Evolutionary conservation across 2,329 filamentous ascomycete genomes (phyloP).

Genomic region (Epichloe uncinata): DNA sequence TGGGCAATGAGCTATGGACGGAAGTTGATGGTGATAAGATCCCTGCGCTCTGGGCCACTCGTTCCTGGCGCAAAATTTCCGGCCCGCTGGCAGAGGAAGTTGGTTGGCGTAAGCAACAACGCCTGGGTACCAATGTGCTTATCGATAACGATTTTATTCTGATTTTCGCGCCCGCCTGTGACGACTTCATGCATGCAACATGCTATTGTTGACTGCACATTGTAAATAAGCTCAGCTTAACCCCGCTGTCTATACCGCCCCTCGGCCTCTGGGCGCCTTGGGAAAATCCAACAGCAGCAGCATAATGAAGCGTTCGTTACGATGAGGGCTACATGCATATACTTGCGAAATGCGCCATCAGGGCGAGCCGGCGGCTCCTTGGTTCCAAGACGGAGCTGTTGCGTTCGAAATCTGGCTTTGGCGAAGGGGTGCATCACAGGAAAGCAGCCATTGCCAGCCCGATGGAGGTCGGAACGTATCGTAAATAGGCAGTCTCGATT

Average conservation of each 20-base stretch:
- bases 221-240: background rate
- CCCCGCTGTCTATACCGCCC: background rate
- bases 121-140: background rate
- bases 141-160: conserved; percentile 5
- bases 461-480: background rate
- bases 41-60: background rate
- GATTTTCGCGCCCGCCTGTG: background rate
- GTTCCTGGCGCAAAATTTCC: conserved; percentile 12
- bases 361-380: conserved; percentile 1
- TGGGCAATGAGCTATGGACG: background rate
- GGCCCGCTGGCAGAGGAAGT: conserved; percentile 3
- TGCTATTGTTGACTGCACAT: background rate
- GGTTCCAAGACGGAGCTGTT: background rate
- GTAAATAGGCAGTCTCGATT: background rate
- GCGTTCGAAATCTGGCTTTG: background rate
- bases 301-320: conserved; percentile 8
- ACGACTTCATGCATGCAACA: background rate
- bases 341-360: conserved; percentile 9
- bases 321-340: conserved; percentile 10
- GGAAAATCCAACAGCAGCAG: background rate
- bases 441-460: background rate
- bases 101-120: background rate
- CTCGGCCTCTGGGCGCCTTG: background rate
- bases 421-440: conserved; percentile 4
- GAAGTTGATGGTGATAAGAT: background rate